Base-by-base conservation (phyloP, 805 yeast genomes). In the Cyberlindnera euphorbiae region DNA sequence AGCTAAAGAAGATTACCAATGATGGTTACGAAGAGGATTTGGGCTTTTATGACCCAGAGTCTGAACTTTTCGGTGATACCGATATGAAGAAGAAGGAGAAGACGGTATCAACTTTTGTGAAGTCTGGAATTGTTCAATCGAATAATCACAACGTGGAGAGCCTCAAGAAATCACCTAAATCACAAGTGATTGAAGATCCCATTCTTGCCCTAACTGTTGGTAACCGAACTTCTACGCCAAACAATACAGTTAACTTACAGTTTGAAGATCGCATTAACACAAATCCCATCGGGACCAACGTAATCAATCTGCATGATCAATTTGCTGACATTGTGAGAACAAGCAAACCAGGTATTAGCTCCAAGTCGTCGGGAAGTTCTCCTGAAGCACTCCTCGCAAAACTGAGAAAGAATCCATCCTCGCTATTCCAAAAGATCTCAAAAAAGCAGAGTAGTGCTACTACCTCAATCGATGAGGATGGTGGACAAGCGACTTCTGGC, bases 401-500 rank as follows among this genome's bases (percentile, higher is more conserved):
- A 26, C 31, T 38, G 18, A 44, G 34, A 28, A 38, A 33, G 33
- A 41, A 41, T 17, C 48, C 46, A 4, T 44, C 48, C 6, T 29
- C 37, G 3, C 35, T 44, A 17, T 44, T 44, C 28, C 6, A 16
- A 12, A 18, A 22, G 5, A 7, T 17, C 15, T n/a, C n/a, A n/a
- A n/a, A n/a, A n/a, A 25, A 18, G 26, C 6, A 5, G 8, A 7
- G 22, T 17, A 8, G n/a, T n/a, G 10, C 21, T 15, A 5, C 24
- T 9, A 28, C 30, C 4, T 17, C 24, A 6, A 29, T 26, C 12
- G 34, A 29, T 22, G 33, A 16, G 8, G 35, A 17, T 16, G 15
- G 14, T 12, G 25, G 18, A 10, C 23, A 32, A 5, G 28, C 10
- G 17, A 19, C 9, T 9, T 19, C 22, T 19, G n/a, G 12, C 13